These are phyloP conservation scores for Heritiera fomes DNA, from an alignment of 345 rosid species.

Conservation along the genomic window DNA sequence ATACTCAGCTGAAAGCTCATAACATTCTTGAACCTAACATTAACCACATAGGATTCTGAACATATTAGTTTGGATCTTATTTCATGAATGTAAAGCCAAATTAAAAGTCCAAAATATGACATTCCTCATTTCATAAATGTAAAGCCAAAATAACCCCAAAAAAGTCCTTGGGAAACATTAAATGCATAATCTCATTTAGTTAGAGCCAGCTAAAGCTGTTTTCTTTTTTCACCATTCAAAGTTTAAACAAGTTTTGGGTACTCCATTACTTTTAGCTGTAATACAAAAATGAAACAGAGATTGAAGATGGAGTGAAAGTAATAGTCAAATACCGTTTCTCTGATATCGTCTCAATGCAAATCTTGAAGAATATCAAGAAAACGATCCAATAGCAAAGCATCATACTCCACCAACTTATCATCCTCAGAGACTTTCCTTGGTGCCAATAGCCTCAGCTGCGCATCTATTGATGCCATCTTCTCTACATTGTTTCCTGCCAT, in stretches of 20 bases:
- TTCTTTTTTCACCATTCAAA: background rate
- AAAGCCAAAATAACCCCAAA: background rate
- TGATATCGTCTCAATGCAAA: conserved; percentile 83
- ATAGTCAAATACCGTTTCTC: conserved; percentile 63
- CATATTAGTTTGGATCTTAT: background rate
- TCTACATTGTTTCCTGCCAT: conserved; percentile 67
- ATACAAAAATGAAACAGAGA: background rate
- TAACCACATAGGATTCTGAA: background rate
- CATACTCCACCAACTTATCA: conserved; percentile 92
- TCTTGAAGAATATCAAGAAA: conserved; percentile 95
- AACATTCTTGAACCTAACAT: conserved; percentile 89
- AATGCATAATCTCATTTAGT: too few relatives aligned
- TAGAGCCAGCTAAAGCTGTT: too few relatives aligned
- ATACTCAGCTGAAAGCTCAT: conserved; percentile 90
- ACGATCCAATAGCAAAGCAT: conserved; percentile 85
- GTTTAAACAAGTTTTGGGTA: background rate
- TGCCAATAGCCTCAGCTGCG: conserved; percentile 83
- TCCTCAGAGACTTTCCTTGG: conserved; percentile 91
- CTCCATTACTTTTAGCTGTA: background rate
- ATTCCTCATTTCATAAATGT: background rate
- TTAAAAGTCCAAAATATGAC: background rate
- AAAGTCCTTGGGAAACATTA: background rate
- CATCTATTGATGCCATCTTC: conserved; percentile 94
- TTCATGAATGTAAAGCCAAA: background rate
- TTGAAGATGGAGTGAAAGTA: background rate